Evolutionary conservation across 176 grass and related monocot genomes (phyloP), one percentile per base, ranked within the genome.

Genomic region (Pontederia crassipes): DNA sequence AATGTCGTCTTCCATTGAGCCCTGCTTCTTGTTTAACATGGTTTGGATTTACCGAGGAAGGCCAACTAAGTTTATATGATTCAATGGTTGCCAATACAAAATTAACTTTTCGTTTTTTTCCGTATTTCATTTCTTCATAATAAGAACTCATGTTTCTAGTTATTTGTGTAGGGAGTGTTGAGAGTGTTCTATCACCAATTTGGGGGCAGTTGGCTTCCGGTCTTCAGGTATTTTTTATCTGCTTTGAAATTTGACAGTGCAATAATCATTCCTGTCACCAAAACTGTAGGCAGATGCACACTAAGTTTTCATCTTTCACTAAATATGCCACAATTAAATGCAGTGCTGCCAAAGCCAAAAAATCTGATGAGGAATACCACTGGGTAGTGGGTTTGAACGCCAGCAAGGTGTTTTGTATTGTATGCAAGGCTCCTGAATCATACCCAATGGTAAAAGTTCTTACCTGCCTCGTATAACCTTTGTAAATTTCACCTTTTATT

Each of bases 21-120:
- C 84, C 87, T 28, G 63, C 51, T 11, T 97, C 92, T 55, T 70
- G 71, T 55, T 62, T 97, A 79, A 83, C 84, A 59, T 97, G 92
- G 92, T 79, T 97, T 78, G 92, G 92, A 48, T 97, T 97, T 67
- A 97, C 81, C 71, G 92, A 97, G 72, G 81, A 85, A 72, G 92
- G 92, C 15, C 78, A 77, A 68, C 78, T 91, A 73, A 77, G 87
- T 80, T 91, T 87, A 57, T 88, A 88, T 65, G 92, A 97, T 72
- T 91, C 92, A 29, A 82, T 82, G 83, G 92, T 96, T 56, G 55
- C 55, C 54, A 49, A 27, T 45, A 14, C 27, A 24, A 65, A 29
- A 18, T 56, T n/a, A 62, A 49, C 6, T 8, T 46, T 11, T 12
- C 4, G 8, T 47, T 8, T 8, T 28, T 27, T 26, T 16, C 10